Evolutionary conservation across 202 grass and related monocot genomes (phyloP), one percentile per base, ranked within the genome.

Genomic region (Zizania palustris): DNA sequence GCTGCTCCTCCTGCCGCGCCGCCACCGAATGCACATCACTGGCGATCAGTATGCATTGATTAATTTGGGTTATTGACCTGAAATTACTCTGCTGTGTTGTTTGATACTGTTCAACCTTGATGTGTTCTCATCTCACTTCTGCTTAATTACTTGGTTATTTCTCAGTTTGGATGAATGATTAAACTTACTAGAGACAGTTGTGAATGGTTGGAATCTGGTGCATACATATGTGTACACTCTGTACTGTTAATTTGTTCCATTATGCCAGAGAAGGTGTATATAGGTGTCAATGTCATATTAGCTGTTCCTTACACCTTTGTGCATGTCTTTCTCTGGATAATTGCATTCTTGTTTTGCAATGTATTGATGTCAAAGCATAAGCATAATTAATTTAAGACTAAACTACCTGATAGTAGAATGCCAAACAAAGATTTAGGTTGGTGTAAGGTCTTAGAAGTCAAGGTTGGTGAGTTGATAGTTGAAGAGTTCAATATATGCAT

Each of bases 21-120:
- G 12, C 68, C 34, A 16, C 39, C 68, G 36, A 91, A 45, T 79
- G 67, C 63, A 40, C 85, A 78, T 72, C 84, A 68, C 1, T 81
- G 74, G 53, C 62, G 78, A 82, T 71, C 82, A 76, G 85, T 87
- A 15, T 88, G 58, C 70, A 84, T 84, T 4, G 81, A 84, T 66
- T 84, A 16, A 38, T 65, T 3, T 6, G 43, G 0, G 36, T 67
- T 78, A 43, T 45, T 71, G 12, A 75, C 11, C 38, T 65, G 16
- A 42, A 45, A 33, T 42, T 1, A 14, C 45, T 5, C 7, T 63
- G 38, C 10, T 36, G 15, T 14, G 20, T 16, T 73, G 9, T 71
- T n/a, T n/a, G n/a, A n/a, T n/a, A n/a, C 45, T 77, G 59, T 62
- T 55, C n/a, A 74, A 79, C 22, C 55, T 21, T 70, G 56, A 7